Conservation (phyloP, 2,329 filamentous ascomycete species). For the Trichoderma brevicompactum region DNA sequence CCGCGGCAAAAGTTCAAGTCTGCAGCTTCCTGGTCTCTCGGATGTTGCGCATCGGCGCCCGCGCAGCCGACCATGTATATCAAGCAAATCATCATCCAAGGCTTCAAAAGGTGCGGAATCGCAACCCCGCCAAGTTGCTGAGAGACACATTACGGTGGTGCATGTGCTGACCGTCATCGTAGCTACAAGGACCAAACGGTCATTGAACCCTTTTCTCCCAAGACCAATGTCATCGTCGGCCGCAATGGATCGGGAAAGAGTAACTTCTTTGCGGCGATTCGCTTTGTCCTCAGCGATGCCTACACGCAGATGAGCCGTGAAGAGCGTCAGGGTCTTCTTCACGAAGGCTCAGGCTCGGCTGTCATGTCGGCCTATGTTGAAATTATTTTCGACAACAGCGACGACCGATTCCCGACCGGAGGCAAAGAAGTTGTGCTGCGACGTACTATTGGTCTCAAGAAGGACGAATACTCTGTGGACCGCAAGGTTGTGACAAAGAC, state of each 20-base stretch:
- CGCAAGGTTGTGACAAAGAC: conserved; percentile 94
- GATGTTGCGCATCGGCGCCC: conserved; percentile 47
- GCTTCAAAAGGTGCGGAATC: conserved; percentile 86
- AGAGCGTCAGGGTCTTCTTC: conserved; percentile 92
- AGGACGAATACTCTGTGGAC: conserved; percentile 97
- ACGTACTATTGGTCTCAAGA: conserved; percentile 94
- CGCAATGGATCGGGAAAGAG: conserved; percentile 99
- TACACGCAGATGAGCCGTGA: conserved; percentile 96
- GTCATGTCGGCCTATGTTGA: conserved; percentile 99
- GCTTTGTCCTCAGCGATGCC: conserved; percentile 96
- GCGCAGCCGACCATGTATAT: conserved; percentile 77
- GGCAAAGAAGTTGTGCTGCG: conserved; percentile 89
- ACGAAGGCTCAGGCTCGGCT: conserved; percentile 95
- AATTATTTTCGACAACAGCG: conserved; percentile 97
- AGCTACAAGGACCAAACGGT: conserved; percentile 99
- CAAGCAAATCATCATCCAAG: conserved; percentile 99
- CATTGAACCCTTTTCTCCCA: conserved; percentile 96
- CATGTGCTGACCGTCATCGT: conserved; percentile 30
- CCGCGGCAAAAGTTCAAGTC: conserved; percentile 32
- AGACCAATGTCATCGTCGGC: conserved; percentile 97
- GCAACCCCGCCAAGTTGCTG: conserved; percentile 26
- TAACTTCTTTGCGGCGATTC: conserved; percentile 99
- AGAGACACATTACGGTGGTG: not conserved
- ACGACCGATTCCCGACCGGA: conserved; percentile 92
- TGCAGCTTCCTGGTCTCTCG: conserved; percentile 36